These are phyloP conservation scores for Brasilioporus rufonigricans DNA, from an alignment of 768 basidiomycete species.

Conservation along the genomic window DNA sequence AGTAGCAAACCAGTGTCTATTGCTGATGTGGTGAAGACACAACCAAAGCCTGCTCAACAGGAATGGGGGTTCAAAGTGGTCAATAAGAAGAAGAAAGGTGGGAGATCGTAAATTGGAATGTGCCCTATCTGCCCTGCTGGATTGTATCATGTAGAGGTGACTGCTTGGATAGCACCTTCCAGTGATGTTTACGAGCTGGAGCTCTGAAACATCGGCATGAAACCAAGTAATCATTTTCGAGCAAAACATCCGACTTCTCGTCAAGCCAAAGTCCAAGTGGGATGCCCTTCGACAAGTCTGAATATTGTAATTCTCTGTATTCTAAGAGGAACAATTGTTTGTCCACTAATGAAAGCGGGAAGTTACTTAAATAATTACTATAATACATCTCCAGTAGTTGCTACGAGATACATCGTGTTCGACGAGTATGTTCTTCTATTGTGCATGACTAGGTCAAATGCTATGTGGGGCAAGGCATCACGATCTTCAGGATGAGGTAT, in stretches of 20 bases:
- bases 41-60: constrained; percentile 70
- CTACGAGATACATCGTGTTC: constrained; percentile 21
- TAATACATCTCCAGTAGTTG: constrained; percentile 19
- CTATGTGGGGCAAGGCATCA: neutral
- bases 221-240: neutral
- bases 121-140: neutral
- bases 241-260: too few relatives aligned
- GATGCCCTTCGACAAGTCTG: too few relatives aligned
- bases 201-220: neutral
- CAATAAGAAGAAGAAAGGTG: constrained; percentile 92
- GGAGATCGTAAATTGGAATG: constrained; percentile 41
- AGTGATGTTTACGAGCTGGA: neutral
- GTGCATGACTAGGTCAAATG: constrained; percentile 6
- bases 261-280: too few relatives aligned
- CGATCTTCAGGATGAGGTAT: constrained; percentile 23
- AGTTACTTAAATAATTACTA: constrained; percentile 13
- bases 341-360: too few relatives aligned
- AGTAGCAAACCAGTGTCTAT: constrained; percentile 63
- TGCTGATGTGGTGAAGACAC: constrained; percentile 87
- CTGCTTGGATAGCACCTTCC: constrained; percentile 25
- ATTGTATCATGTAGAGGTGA: constrained; percentile 15
- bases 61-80: constrained; percentile 94
- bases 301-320: too few relatives aligned
- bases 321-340: too few relatives aligned
- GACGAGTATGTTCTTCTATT: constrained; percentile 10